A percentile compares a stretch with the other conserved stretches of the same genome.
These are phyloP conservation scores for Lentinula sp. DNA, from an alignment of 768 basidiomycete species.

Conservation along the genomic window DNA sequence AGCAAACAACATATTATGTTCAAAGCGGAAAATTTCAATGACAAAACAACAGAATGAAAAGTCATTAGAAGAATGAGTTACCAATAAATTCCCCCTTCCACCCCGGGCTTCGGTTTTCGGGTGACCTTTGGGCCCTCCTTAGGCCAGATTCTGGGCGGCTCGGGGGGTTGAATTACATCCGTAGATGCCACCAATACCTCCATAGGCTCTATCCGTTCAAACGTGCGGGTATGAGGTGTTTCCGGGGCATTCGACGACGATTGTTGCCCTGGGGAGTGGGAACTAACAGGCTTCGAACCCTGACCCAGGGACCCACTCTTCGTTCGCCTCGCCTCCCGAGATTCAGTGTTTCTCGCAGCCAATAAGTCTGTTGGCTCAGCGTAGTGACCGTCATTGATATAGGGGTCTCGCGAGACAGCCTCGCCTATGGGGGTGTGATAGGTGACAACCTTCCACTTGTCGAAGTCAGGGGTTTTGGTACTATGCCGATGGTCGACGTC, in stretches of 20 bases:
- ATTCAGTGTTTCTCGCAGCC: too few relatives aligned
- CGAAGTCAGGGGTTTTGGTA: neutral
- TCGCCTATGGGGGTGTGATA: neutral
- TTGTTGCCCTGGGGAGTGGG: too few relatives aligned
- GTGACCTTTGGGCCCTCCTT: constrained; percentile 4
- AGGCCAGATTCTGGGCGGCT: neutral
- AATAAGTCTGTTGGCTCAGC: too few relatives aligned
- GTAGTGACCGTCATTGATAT: neutral
- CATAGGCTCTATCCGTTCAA: neutral
- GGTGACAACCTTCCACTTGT: neutral
- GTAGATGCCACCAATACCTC: neutral
- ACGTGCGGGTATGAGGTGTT: neutral
- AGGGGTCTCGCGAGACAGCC: neutral
- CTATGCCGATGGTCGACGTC: neutral
- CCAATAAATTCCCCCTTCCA: neutral
- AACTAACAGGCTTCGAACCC: neutral
- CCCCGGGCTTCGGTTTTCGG: neutral
- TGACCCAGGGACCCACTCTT: neutral
- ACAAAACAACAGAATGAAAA: neutral
- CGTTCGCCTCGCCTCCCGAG: neutral
- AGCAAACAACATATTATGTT: too few relatives aligned
- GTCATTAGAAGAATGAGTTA: neutral
- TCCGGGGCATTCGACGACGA: neutral
- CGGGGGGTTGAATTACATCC: neutral
- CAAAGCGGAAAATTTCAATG: too few relatives aligned